Base-by-base conservation (phyloP, 768 basidiomycete genomes). In the Amanita fuliginea region DNA sequence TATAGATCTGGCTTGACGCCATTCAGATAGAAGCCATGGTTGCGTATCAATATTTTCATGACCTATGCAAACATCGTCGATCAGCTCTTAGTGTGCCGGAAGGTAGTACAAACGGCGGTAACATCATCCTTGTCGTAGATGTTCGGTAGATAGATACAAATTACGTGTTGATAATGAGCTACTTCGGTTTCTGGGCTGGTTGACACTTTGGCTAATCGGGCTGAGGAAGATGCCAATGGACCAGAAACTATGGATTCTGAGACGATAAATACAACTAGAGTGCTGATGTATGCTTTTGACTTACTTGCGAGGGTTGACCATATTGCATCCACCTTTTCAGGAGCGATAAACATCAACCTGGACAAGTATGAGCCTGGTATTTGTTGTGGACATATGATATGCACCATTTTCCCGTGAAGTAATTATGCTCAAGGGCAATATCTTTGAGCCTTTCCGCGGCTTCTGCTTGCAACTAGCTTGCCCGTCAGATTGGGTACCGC, bases 1-100 rank as follows among this genome's bases (percentile, higher is more conserved):
- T 86, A 86, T 41, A 88, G 56, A 59, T 86, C 68, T 4, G 81
- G 77, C 57, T 88, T 88, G 11, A 86, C 85, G 6, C 83, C 83
- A 54, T 70, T 76, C 7, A 84, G 69, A 56, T 71, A 78, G 43
- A 78, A 58, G 0, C 85, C 83, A 60, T 86, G 84, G 45, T 78
- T 70, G 49, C 80, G 67, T 39, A 87, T 57, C 8, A 88, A 67
- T 4, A 82, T 67, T 58, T 72, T 78, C 81, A 87, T 84, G 26
- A 85, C 78, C 84, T 83, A 45, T 6, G 43, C 63, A 39, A 53
- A 80, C 83, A 59, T 77, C 71, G 28, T 37, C 28, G 26, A 28
- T 24, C 24, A 37, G 7, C 19, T 8, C 9, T 21, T 19, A 7
- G 18, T 34, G 5, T 14, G 14, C 14, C 8, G 6, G n/a, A 43